Evolutionary conservation across 805 yeast genomes (phyloP), one percentile per base, ranked within the genome.

Genomic region (Lachancea sp.): DNA sequence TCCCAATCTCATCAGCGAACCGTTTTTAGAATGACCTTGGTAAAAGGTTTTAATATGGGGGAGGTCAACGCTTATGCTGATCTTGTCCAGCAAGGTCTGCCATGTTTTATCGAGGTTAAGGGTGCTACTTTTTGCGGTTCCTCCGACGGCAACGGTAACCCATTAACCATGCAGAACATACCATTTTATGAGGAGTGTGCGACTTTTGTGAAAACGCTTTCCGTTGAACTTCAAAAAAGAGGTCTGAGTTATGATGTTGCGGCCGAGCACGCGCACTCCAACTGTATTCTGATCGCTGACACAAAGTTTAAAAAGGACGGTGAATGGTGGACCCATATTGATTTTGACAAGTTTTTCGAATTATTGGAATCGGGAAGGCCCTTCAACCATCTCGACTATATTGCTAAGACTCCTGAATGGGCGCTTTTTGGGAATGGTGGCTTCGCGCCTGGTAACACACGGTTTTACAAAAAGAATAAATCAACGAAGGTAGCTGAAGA

Each of bases 91-190:
- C 72, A 78, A 41, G 96, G 88, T 2, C 65, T 68, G 45, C 97
- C 97, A 2, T 80, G 95, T 31, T 84, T 88, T 52, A 83, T 88
- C 44, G 97, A 88, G 62, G 82, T 88, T 45, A 88, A 88, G 63
- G 97, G 97, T 41, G 96, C 95, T 9, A 88, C 97, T 0, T 88
- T 85, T 65, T 87, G 96, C 68, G 97, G 97, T 0, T 82, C 94
- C 0, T 83, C 95, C 9, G 67, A 66, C 41, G 86, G 81, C 34
- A 83, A 85, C 58, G 89, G 92, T 24, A 86, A 88, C 55, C 89
- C 95, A 35, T 69, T 88, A 49, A 87, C 96, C 2, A 88, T 88
- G 97, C 90, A 88, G 58, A 88, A 88, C 56, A 92, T 89, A 42
- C 97, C 97, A 33, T 88, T 84, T 56, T 88, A 88, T 57, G 95